A percentile compares a stretch with the other conserved stretches of the same genome.
These are phyloP conservation scores for Trichosporon ovoides DNA, from an alignment of 1,284 basidiomycete genomes.

Conservation along the genomic window DNA sequence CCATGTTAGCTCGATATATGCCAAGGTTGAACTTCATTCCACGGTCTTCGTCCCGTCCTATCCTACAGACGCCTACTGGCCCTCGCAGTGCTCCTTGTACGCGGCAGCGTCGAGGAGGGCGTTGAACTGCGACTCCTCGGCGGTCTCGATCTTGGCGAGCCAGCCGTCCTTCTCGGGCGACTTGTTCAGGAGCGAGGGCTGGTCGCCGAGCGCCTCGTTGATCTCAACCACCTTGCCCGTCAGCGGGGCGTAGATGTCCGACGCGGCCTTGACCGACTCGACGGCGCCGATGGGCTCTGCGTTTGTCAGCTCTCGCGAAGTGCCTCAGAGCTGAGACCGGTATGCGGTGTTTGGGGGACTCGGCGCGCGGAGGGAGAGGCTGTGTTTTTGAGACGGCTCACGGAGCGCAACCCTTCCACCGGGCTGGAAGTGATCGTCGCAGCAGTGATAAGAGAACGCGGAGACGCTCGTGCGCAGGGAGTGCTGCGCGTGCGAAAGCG, in stretches of 20 bases:
- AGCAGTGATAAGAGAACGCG: too few species aligned
- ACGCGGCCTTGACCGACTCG: slow-evolving; percentile 96
- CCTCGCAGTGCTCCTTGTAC: slow-evolving; percentile 71
- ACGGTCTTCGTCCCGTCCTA: background rate
- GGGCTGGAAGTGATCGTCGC: too few species aligned
- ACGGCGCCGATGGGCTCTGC: slow-evolving; percentile 89
- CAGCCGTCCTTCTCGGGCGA: slow-evolving; percentile 68
- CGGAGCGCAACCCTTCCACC: too few species aligned
- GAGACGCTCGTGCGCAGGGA: too few species aligned
- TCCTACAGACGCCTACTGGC: slow-evolving; percentile 13
- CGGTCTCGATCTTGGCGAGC: slow-evolving; percentile 72
- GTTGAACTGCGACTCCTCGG: slow-evolving; percentile 71
- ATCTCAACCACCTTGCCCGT: slow-evolving; percentile 76
- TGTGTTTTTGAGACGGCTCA: too few species aligned
- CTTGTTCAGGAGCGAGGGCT: slow-evolving; percentile 84
- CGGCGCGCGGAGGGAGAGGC: background rate
- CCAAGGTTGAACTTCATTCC: slow-evolving; percentile 12
- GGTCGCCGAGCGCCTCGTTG: slow-evolving; percentile 64
- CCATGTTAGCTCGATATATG: background rate
- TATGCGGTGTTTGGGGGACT: background rate
- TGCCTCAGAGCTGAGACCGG: background rate
- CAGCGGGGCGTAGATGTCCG: slow-evolving; percentile 93
- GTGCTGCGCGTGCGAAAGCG: too few species aligned
- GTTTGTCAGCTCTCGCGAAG: background rate
- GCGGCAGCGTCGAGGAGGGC: slow-evolving; percentile 67